Evolutionary conservation across 495 filamentous ascomycete species (phyloP).

Genomic region (Penicillium desertorum): DNA sequence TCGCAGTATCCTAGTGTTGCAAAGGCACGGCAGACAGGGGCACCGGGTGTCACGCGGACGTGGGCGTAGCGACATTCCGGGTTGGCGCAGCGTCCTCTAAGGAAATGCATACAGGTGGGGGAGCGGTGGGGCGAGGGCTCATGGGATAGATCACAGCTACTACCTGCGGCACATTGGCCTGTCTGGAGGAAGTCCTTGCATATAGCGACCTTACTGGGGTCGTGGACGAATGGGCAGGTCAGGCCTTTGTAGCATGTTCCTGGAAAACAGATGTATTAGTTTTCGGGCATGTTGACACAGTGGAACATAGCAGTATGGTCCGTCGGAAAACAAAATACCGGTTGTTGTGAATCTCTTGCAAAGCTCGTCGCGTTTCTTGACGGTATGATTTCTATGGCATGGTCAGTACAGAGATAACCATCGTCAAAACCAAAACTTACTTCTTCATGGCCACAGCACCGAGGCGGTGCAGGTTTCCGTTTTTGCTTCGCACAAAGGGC

Average conservation of each 20-base stretch:
- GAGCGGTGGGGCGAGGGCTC: slow-evolving; percentile 81
- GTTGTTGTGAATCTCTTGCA: slow-evolving; percentile 90
- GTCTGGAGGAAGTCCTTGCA: slow-evolving; percentile 84
- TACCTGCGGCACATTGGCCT: slow-evolving; percentile 75
- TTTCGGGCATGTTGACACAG: slow-evolving; percentile 6
- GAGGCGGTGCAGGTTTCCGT: slow-evolving; percentile 80
- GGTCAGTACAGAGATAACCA: slow-evolving; percentile 23
- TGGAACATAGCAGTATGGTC: slow-evolving; percentile 16
- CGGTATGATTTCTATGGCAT: slow-evolving; percentile 36
- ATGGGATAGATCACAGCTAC: slow-evolving; percentile 91
- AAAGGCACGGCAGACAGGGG: slow-evolving; percentile 82
- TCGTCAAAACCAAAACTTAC: slow-evolving; percentile 24
- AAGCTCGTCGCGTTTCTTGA: slow-evolving; percentile 71
- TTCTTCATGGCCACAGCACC: slow-evolving; percentile 47
- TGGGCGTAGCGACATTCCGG: slow-evolving; percentile 86
- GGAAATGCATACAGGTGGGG: slow-evolving; percentile 86
- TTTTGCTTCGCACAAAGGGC: slow-evolving; percentile 83
- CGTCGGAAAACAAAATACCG: slow-evolving; percentile 60
- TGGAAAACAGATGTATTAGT: slow-evolving; percentile 42
- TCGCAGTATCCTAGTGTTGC: slow-evolving; percentile 88
- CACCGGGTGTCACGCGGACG: slow-evolving; percentile 74
- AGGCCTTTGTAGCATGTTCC: slow-evolving; percentile 81
- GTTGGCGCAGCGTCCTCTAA: slow-evolving; percentile 88
- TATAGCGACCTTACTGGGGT: slow-evolving; percentile 83
- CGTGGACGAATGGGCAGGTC: slow-evolving; percentile 78